phyloP scores from a whole-genome alignment of 305 asterid genomes.

The Solanum chacoense region DNA sequence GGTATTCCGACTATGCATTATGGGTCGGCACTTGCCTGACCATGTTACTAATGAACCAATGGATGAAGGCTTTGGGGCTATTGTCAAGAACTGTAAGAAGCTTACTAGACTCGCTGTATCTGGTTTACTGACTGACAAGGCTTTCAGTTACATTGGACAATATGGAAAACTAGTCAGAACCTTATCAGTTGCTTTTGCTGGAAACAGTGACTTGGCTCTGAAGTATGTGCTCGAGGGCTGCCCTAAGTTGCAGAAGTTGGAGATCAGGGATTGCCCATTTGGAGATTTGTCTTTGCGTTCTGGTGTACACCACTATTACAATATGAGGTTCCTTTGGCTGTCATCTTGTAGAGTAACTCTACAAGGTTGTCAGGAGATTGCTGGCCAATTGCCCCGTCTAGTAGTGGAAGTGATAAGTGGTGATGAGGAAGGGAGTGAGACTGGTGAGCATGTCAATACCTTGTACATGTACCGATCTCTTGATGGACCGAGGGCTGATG shows the following conservation, averaged over 20 bases:
- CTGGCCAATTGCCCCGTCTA: slow-evolving; percentile 29
- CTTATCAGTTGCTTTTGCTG: slow-evolving; percentile 45
- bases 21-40: slow-evolving; percentile 38
- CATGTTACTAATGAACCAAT: slow-evolving; percentile 34
- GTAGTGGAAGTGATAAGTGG: slow-evolving; percentile 30
- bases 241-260: slow-evolving; percentile 39
- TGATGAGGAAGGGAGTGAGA: slow-evolving; percentile 1
- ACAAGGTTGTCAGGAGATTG: slow-evolving; percentile 28
- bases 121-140: slow-evolving; percentile 39
- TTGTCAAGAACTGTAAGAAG: slow-evolving; percentile 49
- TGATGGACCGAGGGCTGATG: slow-evolving; percentile 40
- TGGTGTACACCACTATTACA: slow-evolving; percentile 40
- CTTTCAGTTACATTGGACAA: slow-evolving; percentile 33
- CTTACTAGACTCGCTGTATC: slow-evolving; percentile 48
- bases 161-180: slow-evolving; percentile 40
- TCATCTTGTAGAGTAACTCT: slow-evolving; percentile 34
- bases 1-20: slow-evolving; percentile 47
- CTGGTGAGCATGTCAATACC: slow-evolving; percentile 22
- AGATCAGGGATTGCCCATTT: slow-evolving; percentile 50
- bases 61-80: slow-evolving; percentile 57
- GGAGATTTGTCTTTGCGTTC: slow-evolving; percentile 37
- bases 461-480: slow-evolving; percentile 45
- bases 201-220: slow-evolving; percentile 34
- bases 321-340: slow-evolving; percentile 52
- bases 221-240: slow-evolving; percentile 42